A percentile compares a stretch with the other conserved stretches of the same genome.
These are phyloP conservation scores for Ceratocystis variospora DNA, from an alignment of 2,329 filamentous ascomycete species.

Conservation along the genomic window DNA sequence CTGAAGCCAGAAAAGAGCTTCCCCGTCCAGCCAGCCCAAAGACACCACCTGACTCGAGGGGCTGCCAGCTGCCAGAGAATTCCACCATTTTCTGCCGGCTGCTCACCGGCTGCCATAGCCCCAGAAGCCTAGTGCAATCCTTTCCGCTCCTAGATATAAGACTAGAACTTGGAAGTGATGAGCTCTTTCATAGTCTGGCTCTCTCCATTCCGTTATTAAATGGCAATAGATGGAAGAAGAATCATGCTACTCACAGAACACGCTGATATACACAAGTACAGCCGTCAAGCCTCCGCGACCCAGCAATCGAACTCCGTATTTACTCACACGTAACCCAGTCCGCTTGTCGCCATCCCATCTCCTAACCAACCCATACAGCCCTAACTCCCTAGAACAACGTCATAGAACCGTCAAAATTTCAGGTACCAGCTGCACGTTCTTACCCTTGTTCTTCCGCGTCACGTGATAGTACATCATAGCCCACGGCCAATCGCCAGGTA, in stretches of 20 bases:
- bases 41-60: too few species aligned
- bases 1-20: too few species aligned
- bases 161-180: too few species aligned
- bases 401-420: background rate
- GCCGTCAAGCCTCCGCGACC: too few species aligned
- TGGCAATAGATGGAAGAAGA: too few species aligned
- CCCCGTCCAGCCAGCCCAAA: too few species aligned
- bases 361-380: background rate
- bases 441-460: background rate
- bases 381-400: background rate
- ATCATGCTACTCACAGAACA: too few species aligned
- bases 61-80: too few species aligned
- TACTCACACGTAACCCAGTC: background rate
- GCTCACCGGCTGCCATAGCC: background rate
- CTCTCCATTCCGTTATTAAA: too few species aligned
- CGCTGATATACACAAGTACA: too few species aligned
- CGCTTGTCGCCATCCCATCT: background rate
- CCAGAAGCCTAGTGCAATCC: background rate
- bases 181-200: too few species aligned
- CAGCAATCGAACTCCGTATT: too few species aligned
- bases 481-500: background rate
- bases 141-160: background rate
- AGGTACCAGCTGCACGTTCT: constrained; percentile 5
- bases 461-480: background rate
- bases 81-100: accelerated